Base-by-base conservation (phyloP, 2,329 filamentous ascomycete genomes). In the Cladophialophora carrionii region DNA sequence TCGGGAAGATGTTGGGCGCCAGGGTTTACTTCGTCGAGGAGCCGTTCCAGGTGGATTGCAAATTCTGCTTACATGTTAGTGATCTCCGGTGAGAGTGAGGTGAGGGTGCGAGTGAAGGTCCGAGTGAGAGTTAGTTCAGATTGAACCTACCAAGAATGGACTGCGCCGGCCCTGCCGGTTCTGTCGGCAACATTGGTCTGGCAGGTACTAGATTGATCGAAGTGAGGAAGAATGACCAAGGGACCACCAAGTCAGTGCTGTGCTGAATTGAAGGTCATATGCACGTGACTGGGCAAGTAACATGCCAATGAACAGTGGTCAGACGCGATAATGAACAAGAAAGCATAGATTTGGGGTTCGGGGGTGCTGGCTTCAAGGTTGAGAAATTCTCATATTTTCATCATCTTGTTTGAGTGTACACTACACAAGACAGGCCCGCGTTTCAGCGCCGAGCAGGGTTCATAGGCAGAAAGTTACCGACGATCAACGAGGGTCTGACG, bases 401-500 rank as follows among this genome's bases (percentile, higher is more conserved):
- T 26, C 46, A 53, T 60, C 32, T 53, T 37, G 26, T 53, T 49
- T 24, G n/a, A 22, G 31, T 60, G 62, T 64, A 63, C 61, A 67
- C 24, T 55, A 61, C 22, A 51, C 51, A 59, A 12, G 9, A 5
- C 29, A n/a, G 17, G n/a, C 53, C 22, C 26, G 14, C 41, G 20
- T 6, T 61, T 71, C 59, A 69, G 59, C 63, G 55, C 62, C 68
- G 71, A 71, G 57, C 53, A 54, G 64, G 63, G 71, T 71, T 68
- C 75, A 96, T 92, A 2, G 95, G 95, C 68, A 99, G 79, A 77
- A 99, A 99, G 75, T 99, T 99, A 57, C 95, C 95, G 56, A 99
- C 90, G 74, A 99, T 99, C 69, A 99, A 82, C 58, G 91, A 92
- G 58, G 95, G 95, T 74, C 95, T 96, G 71, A 26, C 62, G 10